A percentile compares a stretch with the other conserved stretches of the same genome.
Conservation (phyloP, 2,329 filamentous ascomycete genomes). For the Aspergillus vadensis region DNA sequence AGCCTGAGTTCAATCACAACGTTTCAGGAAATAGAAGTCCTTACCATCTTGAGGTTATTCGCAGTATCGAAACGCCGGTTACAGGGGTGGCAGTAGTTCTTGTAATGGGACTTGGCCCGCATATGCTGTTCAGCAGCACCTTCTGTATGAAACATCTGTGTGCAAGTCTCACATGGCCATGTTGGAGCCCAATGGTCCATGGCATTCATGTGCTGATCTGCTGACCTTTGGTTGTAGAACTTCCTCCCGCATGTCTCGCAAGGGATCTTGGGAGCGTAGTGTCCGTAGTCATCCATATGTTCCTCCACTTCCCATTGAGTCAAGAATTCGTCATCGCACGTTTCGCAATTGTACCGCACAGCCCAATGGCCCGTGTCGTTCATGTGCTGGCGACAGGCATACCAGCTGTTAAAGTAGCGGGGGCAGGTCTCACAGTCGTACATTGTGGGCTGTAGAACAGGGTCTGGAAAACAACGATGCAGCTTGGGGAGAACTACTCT, state of each 20-base stretch:
- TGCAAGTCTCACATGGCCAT: constrained; percentile 15
- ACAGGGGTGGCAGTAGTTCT: constrained; percentile 35
- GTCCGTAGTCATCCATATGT: constrained; percentile 27
- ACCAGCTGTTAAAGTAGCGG: constrained; percentile 11
- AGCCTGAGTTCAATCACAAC: neutral
- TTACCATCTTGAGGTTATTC: constrained; percentile 37
- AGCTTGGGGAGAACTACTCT: neutral
- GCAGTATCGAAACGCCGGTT: constrained; percentile 32
- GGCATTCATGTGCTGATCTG: constrained; percentile 31
- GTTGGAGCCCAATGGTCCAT: neutral
- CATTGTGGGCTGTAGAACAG: neutral
- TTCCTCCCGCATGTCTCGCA: neutral
- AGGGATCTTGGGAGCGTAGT: constrained; percentile 18
- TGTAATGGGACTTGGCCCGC: constrained; percentile 28
- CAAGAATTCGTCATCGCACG: constrained; percentile 13
- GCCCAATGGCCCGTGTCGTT: constrained; percentile 26
- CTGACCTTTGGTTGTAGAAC: constrained; percentile 13
- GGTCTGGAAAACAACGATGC: neutral
- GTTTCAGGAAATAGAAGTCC: neutral
- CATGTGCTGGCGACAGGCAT: constrained; percentile 24
- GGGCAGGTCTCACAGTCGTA: constrained; percentile 21
- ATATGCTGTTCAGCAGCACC: constrained; percentile 29
- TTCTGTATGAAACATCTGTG: constrained; percentile 6
- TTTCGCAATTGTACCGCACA: constrained; percentile 24
- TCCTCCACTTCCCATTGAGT: constrained; percentile 8